Percentiles rank a stretch among this genome's conserved stretches.
Evolutionary conservation across 192 early-diverging fungal genomes (phyloP).

Genomic region (Coemansia erecta): DNA sequence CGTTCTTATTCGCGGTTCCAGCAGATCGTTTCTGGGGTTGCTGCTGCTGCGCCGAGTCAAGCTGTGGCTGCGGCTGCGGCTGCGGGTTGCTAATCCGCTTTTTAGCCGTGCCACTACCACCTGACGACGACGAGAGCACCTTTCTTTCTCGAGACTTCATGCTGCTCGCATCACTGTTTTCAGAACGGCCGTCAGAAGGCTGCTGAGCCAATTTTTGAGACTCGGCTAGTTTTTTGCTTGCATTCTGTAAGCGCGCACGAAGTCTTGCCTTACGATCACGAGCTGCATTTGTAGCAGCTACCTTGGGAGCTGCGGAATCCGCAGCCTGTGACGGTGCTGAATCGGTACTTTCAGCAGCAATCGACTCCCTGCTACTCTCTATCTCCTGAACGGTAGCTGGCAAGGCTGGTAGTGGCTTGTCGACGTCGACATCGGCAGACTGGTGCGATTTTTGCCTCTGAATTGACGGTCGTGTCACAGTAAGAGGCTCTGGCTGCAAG

Average conservation of each 20-base stretch:
- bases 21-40: not conserved
- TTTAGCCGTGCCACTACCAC: not conserved
- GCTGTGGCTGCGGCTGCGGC: not conserved
- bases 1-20: not conserved
- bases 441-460: constrained; percentile 1
- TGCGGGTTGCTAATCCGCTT: not conserved
- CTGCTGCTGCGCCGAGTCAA: not conserved
- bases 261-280: constrained; percentile 36
- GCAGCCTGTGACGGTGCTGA: not conserved
- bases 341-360: not conserved
- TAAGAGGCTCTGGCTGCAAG: not conserved
- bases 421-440: constrained; percentile 4
- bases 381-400: not conserved
- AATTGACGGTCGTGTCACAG: not conserved
- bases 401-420: constrained; percentile 28
- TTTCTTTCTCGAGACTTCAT: constrained; percentile 1
- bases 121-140: constrained; percentile 2
- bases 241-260: constrained; percentile 34
- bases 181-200: not conserved
- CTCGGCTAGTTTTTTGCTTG: constrained; percentile 33
- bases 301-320: constrained; percentile 3
- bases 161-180: constrained; percentile 3
- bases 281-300: constrained; percentile 1
- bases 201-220: constrained; percentile 18
- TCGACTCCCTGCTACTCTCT: not conserved